These are phyloP conservation scores for Clitoria ternatea DNA, from an alignment of 306 rosid genomes.

Conservation along the genomic window DNA sequence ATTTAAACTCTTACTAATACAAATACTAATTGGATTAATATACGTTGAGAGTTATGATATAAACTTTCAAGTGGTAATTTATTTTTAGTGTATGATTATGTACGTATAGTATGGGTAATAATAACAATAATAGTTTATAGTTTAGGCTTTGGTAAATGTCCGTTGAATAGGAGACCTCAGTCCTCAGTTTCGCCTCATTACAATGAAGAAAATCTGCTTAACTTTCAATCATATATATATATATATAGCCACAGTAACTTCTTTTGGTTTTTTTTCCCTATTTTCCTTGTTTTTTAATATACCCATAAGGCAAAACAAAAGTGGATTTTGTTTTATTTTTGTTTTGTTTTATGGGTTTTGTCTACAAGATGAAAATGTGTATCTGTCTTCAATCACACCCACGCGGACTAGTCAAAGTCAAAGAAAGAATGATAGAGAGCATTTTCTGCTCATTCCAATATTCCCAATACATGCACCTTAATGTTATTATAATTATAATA, in stretches of 20 bases:
- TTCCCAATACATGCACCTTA: slow-evolving; percentile 39
- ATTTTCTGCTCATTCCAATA: slow-evolving; percentile 48
- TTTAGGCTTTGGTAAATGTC: slow-evolving; percentile 59
- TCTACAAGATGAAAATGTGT: slow-evolving; percentile 13
- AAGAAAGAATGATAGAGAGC: slow-evolving; percentile 48
- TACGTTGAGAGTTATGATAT: too few relatives aligned
- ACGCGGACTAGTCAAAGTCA: slow-evolving; percentile 58
- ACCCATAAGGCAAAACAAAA: not conserved
- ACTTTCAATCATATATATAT: slow-evolving; percentile 38
- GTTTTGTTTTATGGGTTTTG: not conserved
- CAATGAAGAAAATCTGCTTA: slow-evolving; percentile 53
- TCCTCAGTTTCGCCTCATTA: slow-evolving; percentile 68
- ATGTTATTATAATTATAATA: slow-evolving; percentile 1
- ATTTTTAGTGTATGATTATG: not conserved
- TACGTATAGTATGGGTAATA: not conserved
- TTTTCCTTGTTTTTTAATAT: not conserved
- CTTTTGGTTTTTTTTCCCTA: not conserved
- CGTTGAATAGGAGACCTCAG: slow-evolving; percentile 85
- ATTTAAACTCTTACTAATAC: too few relatives aligned
- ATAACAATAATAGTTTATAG: not conserved
- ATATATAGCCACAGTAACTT: slow-evolving; percentile 15
- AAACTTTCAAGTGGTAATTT: slow-evolving; percentile 14
- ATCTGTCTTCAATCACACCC: slow-evolving; percentile 38
- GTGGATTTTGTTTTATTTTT: slow-evolving; percentile 15
- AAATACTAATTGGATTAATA: too few relatives aligned